Evolutionary conservation across 768 basidiomycete genomes (phyloP).

Genomic region (Suillus spraguei): DNA sequence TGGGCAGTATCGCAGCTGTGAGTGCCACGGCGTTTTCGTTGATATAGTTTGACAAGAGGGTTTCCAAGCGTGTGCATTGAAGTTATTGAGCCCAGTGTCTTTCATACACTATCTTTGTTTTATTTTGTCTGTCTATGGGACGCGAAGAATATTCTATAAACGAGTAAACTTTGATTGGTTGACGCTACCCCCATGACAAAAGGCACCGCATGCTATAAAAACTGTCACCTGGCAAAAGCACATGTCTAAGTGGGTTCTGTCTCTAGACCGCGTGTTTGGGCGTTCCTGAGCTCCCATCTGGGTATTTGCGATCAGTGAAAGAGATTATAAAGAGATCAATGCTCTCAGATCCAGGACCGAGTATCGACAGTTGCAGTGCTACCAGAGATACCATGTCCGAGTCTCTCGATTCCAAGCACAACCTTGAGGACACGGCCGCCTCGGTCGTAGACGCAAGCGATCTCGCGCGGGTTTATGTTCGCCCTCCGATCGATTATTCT

Average conservation of each 20-base stretch:
- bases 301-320: background rate
- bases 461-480: constrained; percentile 12
- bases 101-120: background rate
- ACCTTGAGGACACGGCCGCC: constrained; percentile 17
- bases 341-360: background rate
- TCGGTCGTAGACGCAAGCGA: constrained; percentile 1
- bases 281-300: background rate
- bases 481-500: constrained; percentile 70
- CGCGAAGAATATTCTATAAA: background rate
- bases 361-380: background rate
- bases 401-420: constrained; percentile 29
- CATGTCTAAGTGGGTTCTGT: constrained; percentile 16
- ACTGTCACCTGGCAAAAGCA: constrained; percentile 16
- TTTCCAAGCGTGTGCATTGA: background rate
- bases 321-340: background rate
- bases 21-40: background rate
- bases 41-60: background rate
- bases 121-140: background rate
- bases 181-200: background rate
- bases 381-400: constrained; percentile 14
- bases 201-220: background rate
- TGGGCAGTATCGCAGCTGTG: too few species aligned
- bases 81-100: background rate
- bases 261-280: too few species aligned
- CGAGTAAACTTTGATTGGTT: background rate